Evolutionary conservation across 176 grass and related monocot species (phyloP), one percentile per base, ranked within the genome.

Genomic region (Poa pratensis): DNA sequence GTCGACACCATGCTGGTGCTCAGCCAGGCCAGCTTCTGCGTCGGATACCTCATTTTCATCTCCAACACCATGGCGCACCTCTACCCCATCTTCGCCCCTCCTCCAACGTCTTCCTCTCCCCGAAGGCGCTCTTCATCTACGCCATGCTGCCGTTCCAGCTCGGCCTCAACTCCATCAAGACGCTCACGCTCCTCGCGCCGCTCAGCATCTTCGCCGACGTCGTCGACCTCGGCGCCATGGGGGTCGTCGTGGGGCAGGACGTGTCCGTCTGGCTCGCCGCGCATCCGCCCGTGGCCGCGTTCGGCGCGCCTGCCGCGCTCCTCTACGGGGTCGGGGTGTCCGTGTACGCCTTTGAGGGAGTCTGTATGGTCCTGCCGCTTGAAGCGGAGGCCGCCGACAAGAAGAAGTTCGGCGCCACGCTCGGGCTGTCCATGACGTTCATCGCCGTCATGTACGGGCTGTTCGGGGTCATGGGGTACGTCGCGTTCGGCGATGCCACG

Each of bases 181-280:
- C 93, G 83, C 93, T 98, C 40, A 98, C 96, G 58, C 91, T 98
- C 20, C 96, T 98, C 5, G 93, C 96, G 9, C 93, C 96, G 1
- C 71, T 98, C 62, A 98, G 96, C 87, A 90, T 98, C 82, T 98
- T 98, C 76, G 96, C 96, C 10, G 93, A 98, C 49, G 83, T 98
- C 66, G 93, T 98, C 18, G 93, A 98, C 75, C 80, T 98, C 19
- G 96, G 96, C 40, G 93, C 96, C 89, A 99, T 99, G 91, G 96
- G 93, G 22, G 91, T 99, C 16, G 91, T 99, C 60, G 54, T 99
- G 0, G 93, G 87, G 11, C 83, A 99, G 86, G 96, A 94, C 68
- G 80, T 94, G 45, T 88, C 90, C 19, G 70, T 69, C 69, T 81
- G 73, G 73, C 73, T 75, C 48, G 73, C 88, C 54, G 15, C 76